These are phyloP conservation scores for Coleophoma eucalyptorum DNA, from an alignment of 2,329 filamentous ascomycete genomes.

Conservation along the genomic window DNA sequence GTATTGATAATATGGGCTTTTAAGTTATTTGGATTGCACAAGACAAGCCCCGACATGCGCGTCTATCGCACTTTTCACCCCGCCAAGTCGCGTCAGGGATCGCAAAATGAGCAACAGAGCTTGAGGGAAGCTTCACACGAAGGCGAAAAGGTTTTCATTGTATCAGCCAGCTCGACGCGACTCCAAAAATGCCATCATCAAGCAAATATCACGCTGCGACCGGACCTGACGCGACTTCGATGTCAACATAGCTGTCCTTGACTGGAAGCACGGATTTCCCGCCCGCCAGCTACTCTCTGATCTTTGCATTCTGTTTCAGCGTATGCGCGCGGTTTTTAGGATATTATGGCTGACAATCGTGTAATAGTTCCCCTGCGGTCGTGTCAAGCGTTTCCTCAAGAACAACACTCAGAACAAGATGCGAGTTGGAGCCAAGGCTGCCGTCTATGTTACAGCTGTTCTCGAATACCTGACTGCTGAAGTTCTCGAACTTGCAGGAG, in stretches of 20 bases:
- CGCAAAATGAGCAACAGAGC: no score
- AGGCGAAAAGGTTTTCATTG: no score
- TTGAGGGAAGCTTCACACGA: no score
- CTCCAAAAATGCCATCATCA: no score
- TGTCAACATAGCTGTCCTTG: background rate
- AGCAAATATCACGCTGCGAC: no score
- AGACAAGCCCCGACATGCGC: no score
- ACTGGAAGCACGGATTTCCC: background rate
- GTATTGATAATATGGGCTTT: background rate
- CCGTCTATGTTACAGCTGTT: slow-evolving; percentile 96
- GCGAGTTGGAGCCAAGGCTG: slow-evolving; percentile 97
- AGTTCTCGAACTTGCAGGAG: slow-evolving; percentile 93
- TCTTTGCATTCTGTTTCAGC: background rate
- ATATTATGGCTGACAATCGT: background rate
- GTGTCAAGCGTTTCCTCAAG: slow-evolving; percentile 99
- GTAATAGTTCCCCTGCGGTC: slow-evolving; percentile 90
- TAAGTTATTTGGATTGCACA: background rate
- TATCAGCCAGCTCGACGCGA: no score
- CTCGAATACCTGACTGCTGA: slow-evolving; percentile 97
- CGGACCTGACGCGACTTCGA: no score
- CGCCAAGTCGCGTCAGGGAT: slow-evolving; percentile 22
- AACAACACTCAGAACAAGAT: slow-evolving; percentile 99
- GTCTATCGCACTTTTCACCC: slow-evolving; percentile 12
- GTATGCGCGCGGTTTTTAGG: slow-evolving; percentile 7
- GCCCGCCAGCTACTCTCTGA: background rate